phyloP scores from a whole-genome alignment of 2,329 filamentous ascomycete species.

The Fusarium metavorans region DNA sequence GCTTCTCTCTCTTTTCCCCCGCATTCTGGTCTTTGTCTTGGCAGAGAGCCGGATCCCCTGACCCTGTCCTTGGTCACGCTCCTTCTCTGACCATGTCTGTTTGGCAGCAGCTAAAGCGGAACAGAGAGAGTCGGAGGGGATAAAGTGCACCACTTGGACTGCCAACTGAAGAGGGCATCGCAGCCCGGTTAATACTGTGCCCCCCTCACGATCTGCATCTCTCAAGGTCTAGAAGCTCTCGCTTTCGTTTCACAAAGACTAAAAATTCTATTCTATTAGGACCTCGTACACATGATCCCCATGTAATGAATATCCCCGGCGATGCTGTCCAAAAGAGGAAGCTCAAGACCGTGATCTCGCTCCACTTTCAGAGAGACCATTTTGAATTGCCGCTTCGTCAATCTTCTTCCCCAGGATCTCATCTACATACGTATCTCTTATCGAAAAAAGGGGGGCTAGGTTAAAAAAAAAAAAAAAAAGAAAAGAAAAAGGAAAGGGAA shows the following conservation, averaged over 20 bases:
- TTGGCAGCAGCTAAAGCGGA: not conserved
- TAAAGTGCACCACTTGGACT: not conserved
- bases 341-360: not conserved
- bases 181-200: not conserved
- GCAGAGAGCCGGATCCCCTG: slow-evolving; percentile 4
- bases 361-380: not conserved
- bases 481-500: not conserved
- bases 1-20: not conserved
- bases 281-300: not conserved
- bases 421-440: not conserved
- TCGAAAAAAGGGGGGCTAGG: not conserved
- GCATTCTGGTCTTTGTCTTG: not conserved
- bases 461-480: not conserved
- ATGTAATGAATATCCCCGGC: slow-evolving; percentile 1
- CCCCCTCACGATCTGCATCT: not conserved
- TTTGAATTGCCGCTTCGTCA: not conserved
- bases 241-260: not conserved
- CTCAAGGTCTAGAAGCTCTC: not conserved
- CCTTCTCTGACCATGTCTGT: not conserved
- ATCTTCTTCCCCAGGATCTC: slow-evolving; percentile 4
- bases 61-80: not conserved
- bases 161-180: not conserved
- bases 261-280: not conserved
- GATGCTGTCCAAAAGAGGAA: not conserved
- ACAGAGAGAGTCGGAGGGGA: not conserved